Evolutionary conservation across 805 yeast genomes (phyloP), one percentile per base, ranked within the genome.

Genomic region (Schwanniomyces pseudopolymorphus): DNA sequence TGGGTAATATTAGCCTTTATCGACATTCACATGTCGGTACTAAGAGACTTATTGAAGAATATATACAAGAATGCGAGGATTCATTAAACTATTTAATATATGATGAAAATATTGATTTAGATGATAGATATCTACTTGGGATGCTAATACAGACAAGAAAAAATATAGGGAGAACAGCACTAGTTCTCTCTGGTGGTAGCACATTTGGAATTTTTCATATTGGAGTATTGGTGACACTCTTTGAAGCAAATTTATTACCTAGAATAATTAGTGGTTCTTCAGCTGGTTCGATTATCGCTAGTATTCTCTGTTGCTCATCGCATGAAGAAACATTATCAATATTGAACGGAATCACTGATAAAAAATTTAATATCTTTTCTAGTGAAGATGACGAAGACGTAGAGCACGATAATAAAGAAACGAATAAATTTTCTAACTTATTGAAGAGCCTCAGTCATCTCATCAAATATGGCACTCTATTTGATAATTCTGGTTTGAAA

Each of bases 101-200:
- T 24, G 72, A 66, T 9, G 58, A 60, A 5, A 63, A 69, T 11
- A 74, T 67, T 11, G 64, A 71, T 9, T 50, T 88, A 25, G 92
- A 87, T 60, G 90, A 85, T 49, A 64, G 80, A 10, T 84, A 87
- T 56, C 72, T 88, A 13, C 69, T 92, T 46, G 87, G 87, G 1
- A 87, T 88, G 78, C 70, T 92, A 27, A 80, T 87, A 33, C 96
- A 92, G 60, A 88, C 97, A 0, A 75, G 97, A 49, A 87, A 87
- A 63, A 89, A 91, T 57, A 88, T 88, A 43, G 99, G 99, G 0
- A 76, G 97, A 45, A 91, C 98, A 0, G 99, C 98, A 0, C 70
- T 94, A 22, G 89, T 95, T n/a, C 75, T 94, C 44, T 85, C 96
- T 40, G 99, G 99, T 1, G 99, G 99, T 1, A 90, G 96, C 2